These are phyloP conservation scores for Blastobotrys persicus DNA, from an alignment of 1,139 yeast species.

Conservation along the genomic window DNA sequence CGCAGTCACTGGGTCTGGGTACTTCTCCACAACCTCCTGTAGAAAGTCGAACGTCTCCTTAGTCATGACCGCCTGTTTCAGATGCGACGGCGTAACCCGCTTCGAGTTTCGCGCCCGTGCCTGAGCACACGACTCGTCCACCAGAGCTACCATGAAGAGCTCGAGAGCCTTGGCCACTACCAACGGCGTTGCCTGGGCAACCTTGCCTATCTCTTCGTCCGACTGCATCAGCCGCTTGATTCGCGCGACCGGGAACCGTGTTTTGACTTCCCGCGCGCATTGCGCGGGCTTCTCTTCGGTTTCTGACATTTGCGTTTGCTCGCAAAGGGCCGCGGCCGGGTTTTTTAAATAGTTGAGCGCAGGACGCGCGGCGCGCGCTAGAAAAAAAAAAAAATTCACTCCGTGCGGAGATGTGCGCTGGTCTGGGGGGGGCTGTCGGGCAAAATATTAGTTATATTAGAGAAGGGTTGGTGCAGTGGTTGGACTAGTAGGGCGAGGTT, in stretches of 20 bases:
- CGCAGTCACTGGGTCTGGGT: conserved; percentile 41
- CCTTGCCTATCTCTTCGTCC: conserved; percentile 97
- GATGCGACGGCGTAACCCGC: conserved; percentile 78
- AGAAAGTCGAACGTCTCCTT: conserved; percentile 92
- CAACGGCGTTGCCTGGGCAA: conserved; percentile 97
- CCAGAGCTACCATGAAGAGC: conserved; percentile 83
- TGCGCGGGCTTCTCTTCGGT: conserved; percentile 4
- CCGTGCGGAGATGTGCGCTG: too few relatives aligned
- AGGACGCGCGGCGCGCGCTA: too few relatives aligned
- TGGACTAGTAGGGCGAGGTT: too few relatives aligned
- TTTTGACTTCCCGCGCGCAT: conserved; percentile 52
- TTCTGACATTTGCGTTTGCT: too few relatives aligned
- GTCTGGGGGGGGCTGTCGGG: too few relatives aligned
- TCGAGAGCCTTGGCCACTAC: conserved; percentile 95
- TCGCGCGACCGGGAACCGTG: conserved; percentile 96
- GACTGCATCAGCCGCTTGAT: conserved; percentile 96
- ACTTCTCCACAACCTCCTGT: conserved; percentile 68
- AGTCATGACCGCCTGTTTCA: conserved; percentile 76
- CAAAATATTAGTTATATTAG: too few relatives aligned
- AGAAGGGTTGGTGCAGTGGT: too few relatives aligned
- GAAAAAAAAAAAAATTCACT: too few relatives aligned
- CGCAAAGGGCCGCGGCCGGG: too few relatives aligned
- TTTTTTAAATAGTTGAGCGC: too few relatives aligned
- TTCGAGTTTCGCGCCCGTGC: conserved; percentile 76
- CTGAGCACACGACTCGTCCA: conserved; percentile 76